A percentile compares a stretch with the other conserved stretches of the same genome.
Conservation (phyloP, 192 early-diverging fungal genomes). For the Coemansia sp. region DNA sequence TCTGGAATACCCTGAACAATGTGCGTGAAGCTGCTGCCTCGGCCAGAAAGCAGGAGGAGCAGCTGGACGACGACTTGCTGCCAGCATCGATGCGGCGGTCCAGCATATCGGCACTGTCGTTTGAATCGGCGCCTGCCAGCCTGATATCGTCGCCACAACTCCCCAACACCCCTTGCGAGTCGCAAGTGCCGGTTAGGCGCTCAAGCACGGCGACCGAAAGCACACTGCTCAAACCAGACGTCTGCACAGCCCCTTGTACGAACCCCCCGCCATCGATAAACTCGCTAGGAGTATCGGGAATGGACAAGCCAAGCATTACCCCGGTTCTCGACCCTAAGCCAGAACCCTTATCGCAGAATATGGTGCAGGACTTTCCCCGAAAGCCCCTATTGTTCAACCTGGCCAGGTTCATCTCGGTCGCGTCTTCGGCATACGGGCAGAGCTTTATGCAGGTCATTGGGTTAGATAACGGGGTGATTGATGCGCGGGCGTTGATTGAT, state of each 20-base stretch:
- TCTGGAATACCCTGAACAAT: constrained; percentile 24
- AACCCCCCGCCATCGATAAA: background rate
- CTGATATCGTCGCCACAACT: constrained; percentile 43
- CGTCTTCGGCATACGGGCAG: constrained; percentile 69
- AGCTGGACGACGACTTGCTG: background rate
- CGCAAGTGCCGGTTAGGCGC: background rate
- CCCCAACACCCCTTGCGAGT: constrained; percentile 14
- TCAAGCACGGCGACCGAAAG: constrained; percentile 2
- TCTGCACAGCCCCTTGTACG: background rate
- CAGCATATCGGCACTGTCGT: constrained; percentile 14
- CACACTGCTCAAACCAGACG: background rate
- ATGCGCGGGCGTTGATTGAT: constrained; percentile 45
- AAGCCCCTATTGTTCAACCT: constrained; percentile 64
- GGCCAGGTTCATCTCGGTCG: constrained; percentile 65
- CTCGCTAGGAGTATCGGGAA: background rate
- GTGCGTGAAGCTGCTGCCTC: constrained; percentile 30
- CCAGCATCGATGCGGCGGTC: constrained; percentile 11
- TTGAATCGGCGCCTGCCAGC: constrained; percentile 46
- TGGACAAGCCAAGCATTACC: constrained; percentile 1
- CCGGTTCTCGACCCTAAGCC: constrained; percentile 43
- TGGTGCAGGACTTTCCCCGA: constrained; percentile 43
- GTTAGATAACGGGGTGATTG: constrained; percentile 44
- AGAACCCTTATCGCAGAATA: constrained; percentile 5
- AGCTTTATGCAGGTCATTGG: constrained; percentile 73
- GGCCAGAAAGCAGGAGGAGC: constrained; percentile 5